A percentile compares a stretch with the other conserved stretches of the same genome.
Evolutionary conservation across 2,329 filamentous ascomycete species (phyloP).

Genomic region (Xylaria sp.): DNA sequence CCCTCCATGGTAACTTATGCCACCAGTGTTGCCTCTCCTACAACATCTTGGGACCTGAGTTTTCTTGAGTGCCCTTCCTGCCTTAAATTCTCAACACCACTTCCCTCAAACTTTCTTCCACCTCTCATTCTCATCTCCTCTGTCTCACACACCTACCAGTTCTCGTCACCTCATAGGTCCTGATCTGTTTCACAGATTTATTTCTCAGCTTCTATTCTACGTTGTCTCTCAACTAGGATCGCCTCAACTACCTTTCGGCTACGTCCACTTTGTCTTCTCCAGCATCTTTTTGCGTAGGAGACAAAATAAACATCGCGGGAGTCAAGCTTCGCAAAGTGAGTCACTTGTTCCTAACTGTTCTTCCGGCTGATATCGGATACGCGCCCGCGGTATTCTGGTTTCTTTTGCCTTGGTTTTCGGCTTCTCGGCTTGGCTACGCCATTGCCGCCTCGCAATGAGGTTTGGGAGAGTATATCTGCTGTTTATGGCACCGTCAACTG

Average conservation of each 20-base stretch:
- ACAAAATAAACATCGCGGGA: neutral
- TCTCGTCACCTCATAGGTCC: neutral
- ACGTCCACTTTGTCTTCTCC: neutral
- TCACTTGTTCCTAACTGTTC: neutral
- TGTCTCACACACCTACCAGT: neutral
- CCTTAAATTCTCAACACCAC: neutral
- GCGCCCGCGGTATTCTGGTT: neutral
- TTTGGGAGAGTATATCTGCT: too few relatives aligned
- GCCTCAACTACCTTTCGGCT: neutral
- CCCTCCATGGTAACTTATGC: neutral
- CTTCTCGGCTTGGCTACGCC: too few relatives aligned
- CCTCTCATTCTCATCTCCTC: neutral
- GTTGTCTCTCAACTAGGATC: neutral
- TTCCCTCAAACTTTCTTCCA: neutral
- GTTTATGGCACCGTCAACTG: too few relatives aligned
- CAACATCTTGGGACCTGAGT: neutral
- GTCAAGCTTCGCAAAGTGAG: neutral
- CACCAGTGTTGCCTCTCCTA: neutral
- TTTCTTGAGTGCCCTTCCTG: too few relatives aligned
- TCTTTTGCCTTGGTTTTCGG: neutral
- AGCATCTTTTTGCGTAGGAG: neutral
- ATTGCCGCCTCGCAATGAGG: too few relatives aligned
- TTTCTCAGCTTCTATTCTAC: neutral
- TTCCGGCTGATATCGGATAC: neutral
- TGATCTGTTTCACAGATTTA: neutral